phyloP scores from a whole-genome alignment of 768 basidiomycete species.

The Pisolithus microcarpus region DNA sequence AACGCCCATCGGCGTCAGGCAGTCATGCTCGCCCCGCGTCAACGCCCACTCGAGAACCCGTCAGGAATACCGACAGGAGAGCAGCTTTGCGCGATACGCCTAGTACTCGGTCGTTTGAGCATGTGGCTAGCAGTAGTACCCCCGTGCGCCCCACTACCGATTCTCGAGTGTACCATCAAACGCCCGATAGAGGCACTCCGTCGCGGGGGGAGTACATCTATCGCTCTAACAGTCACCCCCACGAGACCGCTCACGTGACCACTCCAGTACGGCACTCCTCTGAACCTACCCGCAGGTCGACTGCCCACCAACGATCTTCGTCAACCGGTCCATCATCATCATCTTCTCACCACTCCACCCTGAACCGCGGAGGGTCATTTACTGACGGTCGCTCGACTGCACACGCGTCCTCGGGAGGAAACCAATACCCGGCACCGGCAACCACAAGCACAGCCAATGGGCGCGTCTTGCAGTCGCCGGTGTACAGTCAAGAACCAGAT shows the following conservation, averaged over 20 bases:
- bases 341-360: slow-evolving; percentile 1
- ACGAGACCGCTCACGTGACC: slow-evolving; percentile 8
- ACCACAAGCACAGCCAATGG: slow-evolving; percentile 11
- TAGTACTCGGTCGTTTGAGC: background rate
- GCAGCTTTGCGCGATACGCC: slow-evolving; percentile 9
- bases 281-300: slow-evolving; percentile 15
- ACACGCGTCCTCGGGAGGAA: too few species aligned
- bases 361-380: slow-evolving; percentile 11
- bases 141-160: background rate
- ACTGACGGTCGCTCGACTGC: slow-evolving; percentile 12
- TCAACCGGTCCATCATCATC: slow-evolving; percentile 12
- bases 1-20: slow-evolving; percentile 15
- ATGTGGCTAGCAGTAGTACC: background rate
- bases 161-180: slow-evolving; percentile 14
- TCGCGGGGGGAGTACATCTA: slow-evolving; percentile 15
- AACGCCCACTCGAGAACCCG: slow-evolving; percentile 19
- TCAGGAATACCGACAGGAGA: slow-evolving; percentile 9
- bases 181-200: slow-evolving; percentile 16
- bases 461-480: slow-evolving; percentile 8
- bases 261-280: slow-evolving; percentile 20
- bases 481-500: slow-evolving; percentile 28
- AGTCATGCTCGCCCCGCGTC: background rate
- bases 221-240: slow-evolving; percentile 1
- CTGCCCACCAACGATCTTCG: slow-evolving; percentile 3
- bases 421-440: slow-evolving; percentile 21